These are phyloP conservation scores for Cadophora gregata DNA, from an alignment of 2,329 filamentous ascomycete genomes.

Conservation along the genomic window DNA sequence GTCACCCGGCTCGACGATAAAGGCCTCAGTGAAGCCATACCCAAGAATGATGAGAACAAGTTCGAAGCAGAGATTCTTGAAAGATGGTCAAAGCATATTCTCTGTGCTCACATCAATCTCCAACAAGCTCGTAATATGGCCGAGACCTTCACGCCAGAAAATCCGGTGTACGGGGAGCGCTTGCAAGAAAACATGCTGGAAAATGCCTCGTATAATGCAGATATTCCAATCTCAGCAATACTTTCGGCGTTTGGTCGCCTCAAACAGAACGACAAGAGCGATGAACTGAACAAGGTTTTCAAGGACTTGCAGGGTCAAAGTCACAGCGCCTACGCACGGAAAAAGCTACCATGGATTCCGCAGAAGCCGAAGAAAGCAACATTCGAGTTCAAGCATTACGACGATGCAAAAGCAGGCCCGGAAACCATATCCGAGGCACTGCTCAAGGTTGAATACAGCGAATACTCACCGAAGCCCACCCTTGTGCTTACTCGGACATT, in stretches of 20 bases:
- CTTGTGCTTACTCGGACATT: slow-evolving; percentile 19
- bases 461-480: neutral
- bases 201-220: slow-evolving; percentile 17
- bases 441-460: neutral
- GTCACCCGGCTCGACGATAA: neutral
- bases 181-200: neutral
- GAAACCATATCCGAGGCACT: slow-evolving; percentile 1
- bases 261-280: slow-evolving; percentile 3
- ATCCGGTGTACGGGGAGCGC: neutral
- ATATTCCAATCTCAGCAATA: slow-evolving; percentile 14
- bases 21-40: neutral
- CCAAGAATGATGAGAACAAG: slow-evolving; percentile 13
- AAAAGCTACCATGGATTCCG: neutral
- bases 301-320: slow-evolving; percentile 6
- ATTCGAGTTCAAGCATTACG: slow-evolving; percentile 6
- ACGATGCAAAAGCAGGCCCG: neutral
- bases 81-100: slow-evolving; percentile 22
- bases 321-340: neutral
- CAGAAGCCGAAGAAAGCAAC: slow-evolving; percentile 8
- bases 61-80: slow-evolving; percentile 22
- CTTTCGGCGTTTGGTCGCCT: slow-evolving; percentile 17
- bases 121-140: slow-evolving; percentile 17
- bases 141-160: slow-evolving; percentile 2
- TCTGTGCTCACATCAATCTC: slow-evolving; percentile 23
- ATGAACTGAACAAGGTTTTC: slow-evolving; percentile 7